Evolutionary conservation across 140 eudicot species (phyloP).

Genomic region (Senecio squalidus): DNA sequence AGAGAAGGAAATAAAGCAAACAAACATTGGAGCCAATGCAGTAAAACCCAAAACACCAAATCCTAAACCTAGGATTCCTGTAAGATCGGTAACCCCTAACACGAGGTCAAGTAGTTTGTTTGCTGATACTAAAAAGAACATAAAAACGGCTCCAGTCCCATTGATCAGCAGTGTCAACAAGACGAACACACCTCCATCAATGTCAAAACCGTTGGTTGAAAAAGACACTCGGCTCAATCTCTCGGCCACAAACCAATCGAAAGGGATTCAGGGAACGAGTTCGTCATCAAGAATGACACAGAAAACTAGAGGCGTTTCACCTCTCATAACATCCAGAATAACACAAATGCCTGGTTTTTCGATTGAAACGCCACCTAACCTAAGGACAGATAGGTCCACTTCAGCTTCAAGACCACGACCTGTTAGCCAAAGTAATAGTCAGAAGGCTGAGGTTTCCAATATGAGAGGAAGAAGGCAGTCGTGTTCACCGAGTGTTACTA

Average conservation of each 20-base stretch:
- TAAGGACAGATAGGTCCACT: conserved; percentile 47
- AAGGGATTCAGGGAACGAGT: conserved; percentile 30
- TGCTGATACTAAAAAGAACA: conserved; percentile 48
- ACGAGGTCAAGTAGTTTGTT: conserved; percentile 35
- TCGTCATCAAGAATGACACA: conserved; percentile 29
- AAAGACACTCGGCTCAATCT: conserved; percentile 27
- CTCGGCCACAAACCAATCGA: conserved; percentile 29
- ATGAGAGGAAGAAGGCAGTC: conserved; percentile 48
- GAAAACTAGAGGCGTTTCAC: conserved; percentile 50
- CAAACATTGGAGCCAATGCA: not conserved
- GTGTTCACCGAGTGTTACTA: conserved; percentile 60
- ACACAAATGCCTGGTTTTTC: conserved; percentile 38
- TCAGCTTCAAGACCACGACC: conserved; percentile 48
- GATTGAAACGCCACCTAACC: conserved; percentile 49
- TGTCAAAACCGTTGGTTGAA: conserved; percentile 22
- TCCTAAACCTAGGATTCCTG: conserved; percentile 40
- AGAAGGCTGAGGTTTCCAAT: conserved; percentile 1
- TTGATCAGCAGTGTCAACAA: conserved; percentile 24
- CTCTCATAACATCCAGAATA: conserved; percentile 33
- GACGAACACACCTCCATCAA: conserved; percentile 5
- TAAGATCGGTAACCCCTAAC: conserved; percentile 47
- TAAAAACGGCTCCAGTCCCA: conserved; percentile 41
- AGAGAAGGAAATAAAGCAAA: conserved; percentile 28
- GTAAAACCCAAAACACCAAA: conserved; percentile 30
- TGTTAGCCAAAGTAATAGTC: not conserved